Evolutionary conservation across 768 basidiomycete genomes (phyloP).

Genomic region (Daedaleopsis nitida): DNA sequence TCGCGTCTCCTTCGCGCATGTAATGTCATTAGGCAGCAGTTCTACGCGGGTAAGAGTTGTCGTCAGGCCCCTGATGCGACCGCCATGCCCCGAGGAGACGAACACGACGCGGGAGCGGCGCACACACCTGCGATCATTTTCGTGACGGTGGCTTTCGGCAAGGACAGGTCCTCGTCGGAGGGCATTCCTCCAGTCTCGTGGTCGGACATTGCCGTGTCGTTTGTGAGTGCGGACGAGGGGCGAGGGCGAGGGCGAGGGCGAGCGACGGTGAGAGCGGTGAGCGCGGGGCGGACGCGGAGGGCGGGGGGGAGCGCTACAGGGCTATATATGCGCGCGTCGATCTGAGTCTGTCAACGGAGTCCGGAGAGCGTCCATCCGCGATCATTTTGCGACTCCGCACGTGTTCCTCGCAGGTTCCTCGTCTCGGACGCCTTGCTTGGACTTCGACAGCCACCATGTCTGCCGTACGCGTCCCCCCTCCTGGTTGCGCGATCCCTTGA

Average conservation of each 20-base stretch:
- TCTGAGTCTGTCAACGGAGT: slow-evolving; percentile 12
- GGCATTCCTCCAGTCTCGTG: slow-evolving; percentile 67
- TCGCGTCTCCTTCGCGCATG: slow-evolving; percentile 94
- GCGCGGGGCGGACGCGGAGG: slow-evolving; percentile 11
- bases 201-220: slow-evolving; percentile 73
- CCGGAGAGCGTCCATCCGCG: slow-evolving; percentile 11
- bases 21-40: slow-evolving; percentile 82
- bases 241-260: neutral
- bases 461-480: slow-evolving; percentile 45
- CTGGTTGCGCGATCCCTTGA: neutral
- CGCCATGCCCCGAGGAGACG: neutral
- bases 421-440: slow-evolving; percentile 7
- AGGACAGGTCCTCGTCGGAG: slow-evolving; percentile 88
- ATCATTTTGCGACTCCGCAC: slow-evolving; percentile 45
- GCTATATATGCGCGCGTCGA: slow-evolving; percentile 27
- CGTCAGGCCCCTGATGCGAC: slow-evolving; percentile 1
- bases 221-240: neutral
- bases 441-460: slow-evolving; percentile 53
- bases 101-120: slow-evolving; percentile 6
- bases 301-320: slow-evolving; percentile 21
- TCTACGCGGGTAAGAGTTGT: slow-evolving; percentile 50
- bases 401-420: slow-evolving; percentile 31
- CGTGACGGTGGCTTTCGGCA: slow-evolving; percentile 96
- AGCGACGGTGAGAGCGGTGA: neutral
- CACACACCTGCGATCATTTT: slow-evolving; percentile 90